Percentiles rank a stretch among this genome's conserved stretches.
Conservation (phyloP, 768 basidiomycete genomes). For the Boletus pseudo-olivaceus region DNA sequence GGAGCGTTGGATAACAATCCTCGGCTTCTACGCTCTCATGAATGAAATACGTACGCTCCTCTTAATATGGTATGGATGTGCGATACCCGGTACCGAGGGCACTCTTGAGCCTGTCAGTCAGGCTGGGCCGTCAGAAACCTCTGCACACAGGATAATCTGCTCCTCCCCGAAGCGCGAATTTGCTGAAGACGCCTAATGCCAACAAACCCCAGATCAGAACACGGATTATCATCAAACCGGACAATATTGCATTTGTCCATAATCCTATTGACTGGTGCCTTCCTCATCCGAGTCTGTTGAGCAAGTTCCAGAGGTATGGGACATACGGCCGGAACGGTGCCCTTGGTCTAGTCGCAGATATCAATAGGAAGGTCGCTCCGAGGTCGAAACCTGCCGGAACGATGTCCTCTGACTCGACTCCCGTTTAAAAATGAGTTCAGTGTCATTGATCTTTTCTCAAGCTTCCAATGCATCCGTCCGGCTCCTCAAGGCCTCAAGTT, state of each 20-base stretch:
- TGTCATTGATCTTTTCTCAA: background rate
- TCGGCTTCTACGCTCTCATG: background rate
- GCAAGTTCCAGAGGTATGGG: background rate
- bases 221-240: background rate
- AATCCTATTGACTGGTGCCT: background rate
- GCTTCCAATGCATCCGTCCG: background rate
- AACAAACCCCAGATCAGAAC: background rate
- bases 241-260: background rate
- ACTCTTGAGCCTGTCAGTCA: background rate
- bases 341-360: too few species aligned
- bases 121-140: too few species aligned
- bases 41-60: slow-evolving; percentile 4
- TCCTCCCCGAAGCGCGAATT: background rate
- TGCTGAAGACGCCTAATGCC: background rate
- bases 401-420: background rate
- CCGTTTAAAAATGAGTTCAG: background rate
- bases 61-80: slow-evolving; percentile 3
- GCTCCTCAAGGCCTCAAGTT: too few species aligned
- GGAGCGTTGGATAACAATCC: background rate
- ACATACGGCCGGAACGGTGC: too few species aligned
- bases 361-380: background rate
- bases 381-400: background rate
- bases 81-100: background rate
- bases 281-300: background rate
- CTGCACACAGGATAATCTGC: background rate